Evolutionary conservation across 768 basidiomycete species (phyloP).

Genomic region (Plicaturopsis crispa): DNA sequence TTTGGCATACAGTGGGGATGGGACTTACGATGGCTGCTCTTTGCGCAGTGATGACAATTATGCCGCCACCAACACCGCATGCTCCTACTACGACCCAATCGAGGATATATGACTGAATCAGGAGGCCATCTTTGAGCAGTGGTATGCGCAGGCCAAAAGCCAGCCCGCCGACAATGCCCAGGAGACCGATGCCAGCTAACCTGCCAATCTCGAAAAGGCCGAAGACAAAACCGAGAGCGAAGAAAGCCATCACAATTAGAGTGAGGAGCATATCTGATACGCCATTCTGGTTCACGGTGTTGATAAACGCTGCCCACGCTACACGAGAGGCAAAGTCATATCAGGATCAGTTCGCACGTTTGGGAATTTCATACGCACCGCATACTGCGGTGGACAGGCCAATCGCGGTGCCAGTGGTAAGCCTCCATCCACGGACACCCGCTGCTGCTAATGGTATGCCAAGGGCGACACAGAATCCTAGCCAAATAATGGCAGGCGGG

Average conservation of each 20-base stretch:
- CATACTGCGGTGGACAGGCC: slow-evolving; percentile 43
- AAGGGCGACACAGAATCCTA: slow-evolving; percentile 39
- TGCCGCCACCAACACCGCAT: slow-evolving; percentile 33
- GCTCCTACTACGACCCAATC: slow-evolving; percentile 50
- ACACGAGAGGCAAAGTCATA: too few relatives aligned
- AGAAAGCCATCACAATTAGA: slow-evolving; percentile 39
- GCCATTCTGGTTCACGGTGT: slow-evolving; percentile 39
- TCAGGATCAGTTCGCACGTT: too few relatives aligned
- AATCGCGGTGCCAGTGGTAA: slow-evolving; percentile 47
- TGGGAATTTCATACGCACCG: slow-evolving; percentile 25
- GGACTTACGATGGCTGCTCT: slow-evolving; percentile 43
- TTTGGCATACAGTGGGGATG: background rate
- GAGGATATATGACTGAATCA: slow-evolving; percentile 34
- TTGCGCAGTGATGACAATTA: slow-evolving; percentile 36
- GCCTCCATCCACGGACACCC: slow-evolving; percentile 49
- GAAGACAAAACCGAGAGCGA: slow-evolving; percentile 40
- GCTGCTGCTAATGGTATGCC: slow-evolving; percentile 48
- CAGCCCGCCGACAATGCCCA: slow-evolving; percentile 48
- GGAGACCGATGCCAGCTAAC: slow-evolving; percentile 33
- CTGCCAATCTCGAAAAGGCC: slow-evolving; percentile 48
- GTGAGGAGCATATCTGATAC: slow-evolving; percentile 46
- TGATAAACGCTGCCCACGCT: slow-evolving; percentile 63
- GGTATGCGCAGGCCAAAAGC: slow-evolving; percentile 49
- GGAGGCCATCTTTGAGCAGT: slow-evolving; percentile 40
- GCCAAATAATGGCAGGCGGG: slow-evolving; percentile 49